These are phyloP conservation scores for Secale cereale DNA, from an alignment of 176 grass and related monocot genomes.

Conservation along the genomic window DNA sequence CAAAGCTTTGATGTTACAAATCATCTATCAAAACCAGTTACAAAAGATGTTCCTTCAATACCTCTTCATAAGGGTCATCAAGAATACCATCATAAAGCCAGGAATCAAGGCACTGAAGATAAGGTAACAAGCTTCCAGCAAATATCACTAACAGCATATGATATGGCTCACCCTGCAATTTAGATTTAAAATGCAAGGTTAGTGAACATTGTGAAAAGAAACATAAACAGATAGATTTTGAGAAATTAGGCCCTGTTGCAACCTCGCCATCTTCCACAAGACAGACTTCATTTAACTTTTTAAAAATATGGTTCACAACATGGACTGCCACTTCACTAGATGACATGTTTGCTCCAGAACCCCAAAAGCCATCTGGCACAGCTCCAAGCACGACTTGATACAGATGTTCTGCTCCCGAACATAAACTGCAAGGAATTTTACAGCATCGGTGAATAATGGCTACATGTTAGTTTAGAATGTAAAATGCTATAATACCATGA, in stretches of 20 bases:
- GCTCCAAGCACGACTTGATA: conserved; percentile 60
- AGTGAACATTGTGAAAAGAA: background rate
- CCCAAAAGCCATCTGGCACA: conserved; percentile 61
- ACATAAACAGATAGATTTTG: conserved; percentile 5
- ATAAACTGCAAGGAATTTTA: conserved; percentile 52
- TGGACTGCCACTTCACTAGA: conserved; percentile 66
- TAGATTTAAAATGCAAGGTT: conserved; percentile 19
- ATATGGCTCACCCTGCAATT: conserved; percentile 67
- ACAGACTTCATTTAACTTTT: conserved; percentile 80
- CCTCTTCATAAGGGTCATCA: conserved; percentile 95
- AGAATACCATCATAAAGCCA: conserved; percentile 98
- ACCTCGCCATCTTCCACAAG: conserved; percentile 94
- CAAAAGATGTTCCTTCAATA: conserved; percentile 25
- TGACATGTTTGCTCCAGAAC: conserved; percentile 29
- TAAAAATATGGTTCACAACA: conserved; percentile 73
- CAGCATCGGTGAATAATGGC: background rate
- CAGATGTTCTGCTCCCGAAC: conserved; percentile 72
- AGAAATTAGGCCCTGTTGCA: conserved; percentile 21
- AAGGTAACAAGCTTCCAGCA: conserved; percentile 73
- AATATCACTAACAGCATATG: conserved; percentile 87
- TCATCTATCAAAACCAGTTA: background rate
- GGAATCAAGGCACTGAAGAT: conserved; percentile 87
- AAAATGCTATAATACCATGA: background rate
- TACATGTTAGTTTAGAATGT: no score
- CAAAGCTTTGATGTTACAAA: background rate